These are phyloP conservation scores for Saccharum spontaneum DNA, from an alignment of 176 grass and related monocot genomes.

Conservation along the genomic window DNA sequence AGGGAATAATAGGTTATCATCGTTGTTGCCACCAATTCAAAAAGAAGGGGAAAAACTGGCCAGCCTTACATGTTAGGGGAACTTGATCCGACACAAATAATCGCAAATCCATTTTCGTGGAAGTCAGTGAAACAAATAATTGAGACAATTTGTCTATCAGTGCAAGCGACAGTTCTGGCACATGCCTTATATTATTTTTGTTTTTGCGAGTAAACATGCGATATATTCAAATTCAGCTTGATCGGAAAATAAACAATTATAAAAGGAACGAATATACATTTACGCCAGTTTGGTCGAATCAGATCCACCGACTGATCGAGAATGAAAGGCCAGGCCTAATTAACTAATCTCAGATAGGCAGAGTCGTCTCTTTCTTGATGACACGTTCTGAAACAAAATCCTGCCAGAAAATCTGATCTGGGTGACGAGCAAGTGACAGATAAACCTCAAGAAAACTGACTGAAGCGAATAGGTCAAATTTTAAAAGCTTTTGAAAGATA, in stretches of 20 bases:
- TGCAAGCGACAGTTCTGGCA: not conserved
- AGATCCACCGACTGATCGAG: not conserved
- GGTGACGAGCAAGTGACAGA: not conserved
- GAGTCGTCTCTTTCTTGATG: slow-evolving; percentile 24
- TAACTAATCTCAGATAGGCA: slow-evolving; percentile 20
- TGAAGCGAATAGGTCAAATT: not conserved
- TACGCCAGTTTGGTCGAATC: not conserved
- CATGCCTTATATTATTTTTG: not conserved
- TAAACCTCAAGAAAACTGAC: not conserved
- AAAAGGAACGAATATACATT: not conserved
- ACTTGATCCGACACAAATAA: too few species aligned
- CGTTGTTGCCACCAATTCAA: too few species aligned
- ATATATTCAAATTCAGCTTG: not conserved
- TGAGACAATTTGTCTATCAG: too few species aligned
- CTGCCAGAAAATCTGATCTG: not conserved
- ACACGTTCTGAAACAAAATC: slow-evolving; percentile 27
- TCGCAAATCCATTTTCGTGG: too few species aligned
- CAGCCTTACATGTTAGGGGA: too few species aligned
- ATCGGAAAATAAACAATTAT: not conserved
- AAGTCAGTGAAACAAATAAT: too few species aligned
- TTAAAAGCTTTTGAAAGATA: too few species aligned
- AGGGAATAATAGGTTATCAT: too few species aligned
- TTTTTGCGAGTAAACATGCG: not conserved
- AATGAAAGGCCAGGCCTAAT: slow-evolving; percentile 1
- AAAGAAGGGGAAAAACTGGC: too few species aligned